These are phyloP conservation scores for Solanum piurae DNA, from an alignment of 257 asterid genomes.

Conservation along the genomic window DNA sequence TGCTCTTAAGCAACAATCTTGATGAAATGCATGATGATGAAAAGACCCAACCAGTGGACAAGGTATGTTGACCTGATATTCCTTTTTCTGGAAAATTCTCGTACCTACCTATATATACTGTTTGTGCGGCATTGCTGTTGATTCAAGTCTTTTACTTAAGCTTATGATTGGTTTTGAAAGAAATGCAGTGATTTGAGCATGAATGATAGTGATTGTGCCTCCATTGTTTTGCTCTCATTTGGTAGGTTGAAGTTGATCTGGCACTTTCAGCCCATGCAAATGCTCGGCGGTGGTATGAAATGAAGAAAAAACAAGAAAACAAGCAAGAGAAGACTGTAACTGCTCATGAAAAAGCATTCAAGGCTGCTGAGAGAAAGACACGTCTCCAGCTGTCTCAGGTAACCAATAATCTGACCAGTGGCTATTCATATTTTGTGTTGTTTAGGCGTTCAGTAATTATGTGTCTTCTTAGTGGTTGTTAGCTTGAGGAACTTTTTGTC, in stretches of 20 bases:
- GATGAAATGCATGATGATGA: constrained; percentile 99
- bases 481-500: background rate
- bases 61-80: constrained; percentile 35
- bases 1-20: constrained; percentile 84
- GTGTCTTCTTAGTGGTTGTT: background rate
- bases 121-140: background rate
- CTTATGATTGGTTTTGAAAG: background rate
- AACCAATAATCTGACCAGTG: constrained; percentile 16
- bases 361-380: constrained; percentile 95
- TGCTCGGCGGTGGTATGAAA: constrained; percentile 92
- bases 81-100: background rate
- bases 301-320: constrained; percentile 91
- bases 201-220: background rate
- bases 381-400: constrained; percentile 93
- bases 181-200: background rate
- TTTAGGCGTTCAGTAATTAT: background rate
- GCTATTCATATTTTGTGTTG: background rate
- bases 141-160: background rate
- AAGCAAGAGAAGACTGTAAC: constrained; percentile 91
- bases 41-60: constrained; percentile 88
- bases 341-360: constrained; percentile 93
- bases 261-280: constrained; percentile 99
- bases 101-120: background rate
- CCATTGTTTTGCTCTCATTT: background rate
- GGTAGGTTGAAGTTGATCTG: constrained; percentile 93